Conservation (phyloP, 1,139 yeast species). For the Wickerhamomyces sp. region DNA sequence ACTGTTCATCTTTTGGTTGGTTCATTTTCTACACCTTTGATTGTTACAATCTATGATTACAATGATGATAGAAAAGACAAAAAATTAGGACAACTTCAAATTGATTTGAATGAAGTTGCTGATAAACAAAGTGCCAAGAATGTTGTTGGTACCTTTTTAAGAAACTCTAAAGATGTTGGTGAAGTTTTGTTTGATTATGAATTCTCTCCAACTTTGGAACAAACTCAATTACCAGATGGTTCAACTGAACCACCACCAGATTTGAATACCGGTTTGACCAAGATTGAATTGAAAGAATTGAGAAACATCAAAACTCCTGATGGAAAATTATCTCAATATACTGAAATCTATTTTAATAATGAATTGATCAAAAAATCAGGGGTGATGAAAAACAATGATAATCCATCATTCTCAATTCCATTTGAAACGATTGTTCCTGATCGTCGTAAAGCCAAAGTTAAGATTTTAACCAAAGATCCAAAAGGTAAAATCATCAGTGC, state of each 20-base stretch:
- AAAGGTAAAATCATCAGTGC: conserved; percentile 59
- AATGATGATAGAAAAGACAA: conserved; percentile 79
- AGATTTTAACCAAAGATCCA: conserved; percentile 62
- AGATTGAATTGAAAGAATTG: conserved; percentile 33
- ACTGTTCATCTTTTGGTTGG: conserved; percentile 63
- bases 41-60: conserved; percentile 64
- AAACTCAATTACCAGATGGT: conserved; percentile 76
- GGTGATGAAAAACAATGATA: conserved; percentile 54
- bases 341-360: conserved; percentile 63
- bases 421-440: conserved; percentile 73
- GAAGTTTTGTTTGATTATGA: conserved; percentile 62
- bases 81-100: conserved; percentile 69
- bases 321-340: conserved; percentile 56
- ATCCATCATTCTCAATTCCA: conserved; percentile 63
- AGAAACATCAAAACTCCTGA: conserved; percentile 31
- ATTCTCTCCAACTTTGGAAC: conserved; percentile 76
- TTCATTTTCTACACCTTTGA: conserved; percentile 76
- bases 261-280: conserved; percentile 85
- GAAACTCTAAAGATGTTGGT: conserved; percentile 84
- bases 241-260: conserved; percentile 86
- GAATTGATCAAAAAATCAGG: conserved; percentile 54
- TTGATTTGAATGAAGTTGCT: conserved; percentile 65
- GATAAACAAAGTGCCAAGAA: conserved; percentile 49
- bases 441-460: conserved; percentile 63
- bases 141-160: conserved; percentile 52